A percentile compares a stretch with the other conserved stretches of the same genome.
Evolutionary conservation across 2,329 filamentous ascomycete species (phyloP).

Genomic region (Dactylellina leptospora): DNA sequence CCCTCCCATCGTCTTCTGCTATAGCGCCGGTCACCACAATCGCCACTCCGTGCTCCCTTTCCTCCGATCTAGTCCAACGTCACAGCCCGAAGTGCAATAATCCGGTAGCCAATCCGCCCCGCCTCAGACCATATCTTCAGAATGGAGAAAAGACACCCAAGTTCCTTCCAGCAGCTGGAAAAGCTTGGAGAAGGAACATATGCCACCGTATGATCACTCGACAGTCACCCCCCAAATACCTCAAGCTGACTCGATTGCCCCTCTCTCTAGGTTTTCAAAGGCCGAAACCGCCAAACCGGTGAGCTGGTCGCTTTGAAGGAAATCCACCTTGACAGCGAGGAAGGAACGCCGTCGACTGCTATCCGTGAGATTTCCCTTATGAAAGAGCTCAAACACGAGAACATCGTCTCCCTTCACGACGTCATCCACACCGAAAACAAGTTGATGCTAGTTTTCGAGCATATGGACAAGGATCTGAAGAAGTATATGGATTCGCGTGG

Average conservation of each 20-base stretch:
- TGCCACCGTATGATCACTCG: constrained; percentile 77
- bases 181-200: constrained; percentile 99
- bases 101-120: not conserved
- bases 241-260: constrained; percentile 19
- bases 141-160: constrained; percentile 81
- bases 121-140: not conserved
- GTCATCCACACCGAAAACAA: constrained; percentile 99
- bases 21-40: constrained; percentile 30
- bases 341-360: constrained; percentile 94
- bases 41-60: constrained; percentile 8
- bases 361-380: constrained; percentile 98
- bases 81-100: not conserved
- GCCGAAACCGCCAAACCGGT: constrained; percentile 93
- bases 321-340: constrained; percentile 97
- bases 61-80: constrained; percentile 18
- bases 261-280: constrained; percentile 85
- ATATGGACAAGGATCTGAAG: constrained; percentile 98
- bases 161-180: constrained; percentile 98
- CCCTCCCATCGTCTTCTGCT: constrained; percentile 5
- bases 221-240: not conserved
- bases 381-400: constrained; percentile 99
- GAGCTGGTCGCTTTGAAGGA: constrained; percentile 97
- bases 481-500: constrained; percentile 97
- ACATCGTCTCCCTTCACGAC: constrained; percentile 96
- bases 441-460: constrained; percentile 98